phyloP scores from a whole-genome alignment of 108 stramenopile species.

The Fistulifera solaris region DNA sequence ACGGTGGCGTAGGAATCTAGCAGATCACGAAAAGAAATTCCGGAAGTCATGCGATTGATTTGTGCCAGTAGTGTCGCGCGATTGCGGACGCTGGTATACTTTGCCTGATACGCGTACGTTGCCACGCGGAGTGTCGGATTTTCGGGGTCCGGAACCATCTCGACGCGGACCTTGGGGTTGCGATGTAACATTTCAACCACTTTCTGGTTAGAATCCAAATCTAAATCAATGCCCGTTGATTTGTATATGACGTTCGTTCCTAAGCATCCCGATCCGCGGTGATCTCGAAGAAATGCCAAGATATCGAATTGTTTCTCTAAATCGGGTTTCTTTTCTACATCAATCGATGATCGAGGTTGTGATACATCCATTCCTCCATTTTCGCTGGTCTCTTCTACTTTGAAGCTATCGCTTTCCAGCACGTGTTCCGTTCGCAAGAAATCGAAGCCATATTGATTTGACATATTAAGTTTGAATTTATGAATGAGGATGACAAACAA shows the following conservation, averaged over 20 bases:
- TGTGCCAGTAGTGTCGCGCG: constrained; percentile 55
- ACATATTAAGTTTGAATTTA: constrained; percentile 15
- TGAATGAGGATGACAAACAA: no score
- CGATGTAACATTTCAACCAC: constrained; percentile 50
- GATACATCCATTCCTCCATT: neutral
- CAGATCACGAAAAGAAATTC: constrained; percentile 48
- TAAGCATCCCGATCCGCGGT: constrained; percentile 65
- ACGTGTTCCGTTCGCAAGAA: constrained; percentile 60
- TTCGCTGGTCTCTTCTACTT: neutral
- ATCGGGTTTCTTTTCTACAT: constrained; percentile 54
- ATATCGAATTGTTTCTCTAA: constrained; percentile 79
- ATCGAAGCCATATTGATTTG: constrained; percentile 64
- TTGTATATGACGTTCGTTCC: constrained; percentile 63
- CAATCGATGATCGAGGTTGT: constrained; percentile 14
- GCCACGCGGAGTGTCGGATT: constrained; percentile 56
- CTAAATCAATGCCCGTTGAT: constrained; percentile 62
- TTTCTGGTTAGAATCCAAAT: constrained; percentile 26
- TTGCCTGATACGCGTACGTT: constrained; percentile 71
- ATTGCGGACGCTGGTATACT: constrained; percentile 57
- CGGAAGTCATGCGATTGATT: constrained; percentile 73
- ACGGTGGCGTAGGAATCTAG: constrained; percentile 71
- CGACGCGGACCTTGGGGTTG: constrained; percentile 69
- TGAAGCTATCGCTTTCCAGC: constrained; percentile 6
- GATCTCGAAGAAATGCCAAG: constrained; percentile 60
- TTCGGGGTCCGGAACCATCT: constrained; percentile 77